Evolutionary conservation across 2,329 filamentous ascomycete species (phyloP).

Genomic region (Achaetomium macrosporum): DNA sequence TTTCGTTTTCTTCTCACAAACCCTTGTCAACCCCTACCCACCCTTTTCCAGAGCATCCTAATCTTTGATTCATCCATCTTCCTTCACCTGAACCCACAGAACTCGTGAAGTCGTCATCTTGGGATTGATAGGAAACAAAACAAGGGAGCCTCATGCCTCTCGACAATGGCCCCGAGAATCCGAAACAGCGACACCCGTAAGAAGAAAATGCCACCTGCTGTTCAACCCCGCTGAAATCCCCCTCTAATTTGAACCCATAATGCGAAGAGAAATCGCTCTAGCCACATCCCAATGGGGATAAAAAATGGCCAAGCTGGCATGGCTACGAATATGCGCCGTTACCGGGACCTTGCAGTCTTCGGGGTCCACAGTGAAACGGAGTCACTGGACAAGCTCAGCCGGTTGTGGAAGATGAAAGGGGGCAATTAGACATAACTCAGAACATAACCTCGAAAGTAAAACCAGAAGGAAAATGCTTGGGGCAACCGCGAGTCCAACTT

Average conservation of each 20-base stretch:
- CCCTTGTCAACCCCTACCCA: background rate
- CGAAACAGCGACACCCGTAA: slow-evolving; percentile 7
- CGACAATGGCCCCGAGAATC: background rate
- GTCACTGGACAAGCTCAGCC: background rate
- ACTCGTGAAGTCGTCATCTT: slow-evolving; percentile 25
- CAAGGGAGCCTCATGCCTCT: slow-evolving; percentile 8
- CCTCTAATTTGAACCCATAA: slow-evolving; percentile 3
- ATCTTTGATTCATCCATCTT: slow-evolving; percentile 14
- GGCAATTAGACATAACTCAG: slow-evolving; percentile 18
- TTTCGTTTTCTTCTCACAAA: background rate
- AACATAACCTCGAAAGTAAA: slow-evolving; percentile 3
- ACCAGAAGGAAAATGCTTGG: slow-evolving; percentile 12
- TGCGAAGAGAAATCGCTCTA: slow-evolving; percentile 3
- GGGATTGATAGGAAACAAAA: slow-evolving; percentile 10
- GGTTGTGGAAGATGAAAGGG: background rate
- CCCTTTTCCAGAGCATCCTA: slow-evolving; percentile 6
- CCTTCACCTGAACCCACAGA: slow-evolving; percentile 12
- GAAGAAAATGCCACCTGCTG: slow-evolving; percentile 9
- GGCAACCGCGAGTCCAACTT: slow-evolving; percentile 17
- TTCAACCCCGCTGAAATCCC: background rate
- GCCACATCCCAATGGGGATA: slow-evolving; percentile 10
- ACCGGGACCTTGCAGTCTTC: background rate
- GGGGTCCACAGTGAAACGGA: background rate
- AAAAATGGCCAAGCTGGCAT: slow-evolving; percentile 7
- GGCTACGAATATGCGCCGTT: background rate